Percentiles rank a stretch among this genome's conserved stretches.
phyloP scores from a whole-genome alignment of 2,329 filamentous ascomycete genomes.

The Aspergillus unguis region DNA sequence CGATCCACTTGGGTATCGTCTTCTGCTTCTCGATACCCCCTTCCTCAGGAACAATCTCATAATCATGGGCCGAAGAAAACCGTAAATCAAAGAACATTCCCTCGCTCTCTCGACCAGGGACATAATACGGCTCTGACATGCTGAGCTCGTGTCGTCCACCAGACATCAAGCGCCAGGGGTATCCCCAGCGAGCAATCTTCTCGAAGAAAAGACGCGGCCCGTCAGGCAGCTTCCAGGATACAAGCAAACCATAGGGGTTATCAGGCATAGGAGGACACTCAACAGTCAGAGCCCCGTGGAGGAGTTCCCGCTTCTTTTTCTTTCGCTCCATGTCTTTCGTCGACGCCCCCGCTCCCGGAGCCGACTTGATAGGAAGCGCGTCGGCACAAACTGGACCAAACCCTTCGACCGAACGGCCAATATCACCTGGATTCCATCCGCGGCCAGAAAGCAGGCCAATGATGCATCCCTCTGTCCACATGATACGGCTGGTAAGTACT shows the following conservation, averaged over 20 bases:
- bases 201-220: constrained; percentile 25
- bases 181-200: constrained; percentile 25
- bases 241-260: constrained; percentile 20
- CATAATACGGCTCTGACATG: constrained; percentile 23
- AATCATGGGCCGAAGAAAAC: constrained; percentile 27
- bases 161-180: constrained; percentile 28
- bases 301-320: constrained; percentile 10
- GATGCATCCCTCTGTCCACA: constrained; percentile 20
- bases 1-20: constrained; percentile 22
- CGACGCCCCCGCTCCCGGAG: too few relatives aligned
- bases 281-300: constrained; percentile 21
- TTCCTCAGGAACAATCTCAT: constrained; percentile 22
- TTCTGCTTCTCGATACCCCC: constrained; percentile 21
- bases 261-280: constrained; percentile 11
- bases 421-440: constrained; percentile 20
- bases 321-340: not conserved
- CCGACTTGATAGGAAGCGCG: too few relatives aligned
- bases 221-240: constrained; percentile 21
- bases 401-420: constrained; percentile 9
- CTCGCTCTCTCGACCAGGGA: constrained; percentile 2
- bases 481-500: constrained; percentile 14
- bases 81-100: constrained; percentile 25
- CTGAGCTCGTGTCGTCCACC: constrained; percentile 27
- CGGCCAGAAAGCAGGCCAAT: constrained; percentile 14
- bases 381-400: too few relatives aligned